Base-by-base conservation (phyloP, 768 basidiomycete genomes). In the Leccinum barrowsii region DNA sequence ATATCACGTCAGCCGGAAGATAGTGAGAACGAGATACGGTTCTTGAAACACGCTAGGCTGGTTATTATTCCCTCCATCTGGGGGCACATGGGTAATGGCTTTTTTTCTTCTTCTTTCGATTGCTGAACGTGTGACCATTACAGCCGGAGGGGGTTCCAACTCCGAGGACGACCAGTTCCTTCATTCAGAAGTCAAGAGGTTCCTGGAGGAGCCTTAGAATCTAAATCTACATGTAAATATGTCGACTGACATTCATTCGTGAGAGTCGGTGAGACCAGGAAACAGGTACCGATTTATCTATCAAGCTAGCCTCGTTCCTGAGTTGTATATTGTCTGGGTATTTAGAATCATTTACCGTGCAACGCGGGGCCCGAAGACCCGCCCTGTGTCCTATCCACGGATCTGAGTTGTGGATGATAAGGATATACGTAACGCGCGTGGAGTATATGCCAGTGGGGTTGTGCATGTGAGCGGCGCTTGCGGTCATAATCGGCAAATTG, bases 1-100 rank as follows among this genome's bases (percentile, higher is more conserved):
- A 58, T 30, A n/a, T 11, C 13, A 15, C 28, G 22, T 28, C 52
- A 84, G 82, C 84, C 81, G 2, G 82, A 84, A 64, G 85, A 84
- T 60, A 84, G 77, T 57, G 74, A 79, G 60, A 66, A 67, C 17
- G 82, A 85, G 63, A 70, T 82, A 11, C 68, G 72, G 0, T 67
- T 73, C 50, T 67, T 82, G 65, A 70, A 64, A 54, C 76, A 78
- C 54, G 76, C 80, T 2, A 74, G 73, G 30, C 68, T 85, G 15
- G 75, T 78, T 4, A 69, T 85, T 17, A 85, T 85, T 55, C 75
- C 79, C 54, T 80, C 82, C 1, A 73, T 80, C 37, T 84, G 80
- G 82, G 84, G 85, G 10, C 85, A 86, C 67, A 73, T 80, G 69
- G 80, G 83, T 82, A 60, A 51, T 58, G 13, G 7, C 12, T 17